These are phyloP conservation scores for Solanum hybrid DNA, from an alignment of 305 asterid genomes.

Conservation along the genomic window DNA sequence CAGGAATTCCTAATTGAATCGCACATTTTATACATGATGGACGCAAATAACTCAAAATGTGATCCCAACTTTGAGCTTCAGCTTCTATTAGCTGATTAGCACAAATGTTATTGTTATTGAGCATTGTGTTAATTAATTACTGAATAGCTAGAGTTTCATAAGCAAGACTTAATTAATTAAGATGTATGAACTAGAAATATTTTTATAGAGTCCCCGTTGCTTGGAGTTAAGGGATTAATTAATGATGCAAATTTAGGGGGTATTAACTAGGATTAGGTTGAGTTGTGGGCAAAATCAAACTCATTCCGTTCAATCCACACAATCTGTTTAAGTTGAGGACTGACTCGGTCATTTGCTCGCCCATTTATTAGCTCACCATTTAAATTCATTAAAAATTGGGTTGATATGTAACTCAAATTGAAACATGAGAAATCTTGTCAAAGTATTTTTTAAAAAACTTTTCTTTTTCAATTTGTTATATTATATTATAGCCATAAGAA, in stretches of 20 bases:
- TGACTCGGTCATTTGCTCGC: not conserved
- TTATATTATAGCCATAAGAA: too few relatives aligned
- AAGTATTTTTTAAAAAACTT: too few relatives aligned
- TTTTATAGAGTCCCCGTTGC: not conserved
- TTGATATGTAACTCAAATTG: too few relatives aligned
- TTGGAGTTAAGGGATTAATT: not conserved
- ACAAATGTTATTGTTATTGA: not conserved
- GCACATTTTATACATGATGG: constrained; percentile 23
- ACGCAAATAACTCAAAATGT: not conserved
- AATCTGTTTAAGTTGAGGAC: too few relatives aligned
- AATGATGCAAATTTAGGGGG: not conserved
- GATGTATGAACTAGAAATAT: not conserved
- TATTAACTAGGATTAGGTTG: not conserved
- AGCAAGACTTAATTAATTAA: not conserved
- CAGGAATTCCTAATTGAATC: constrained; percentile 24
- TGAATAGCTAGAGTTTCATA: too few relatives aligned
- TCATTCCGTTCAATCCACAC: too few relatives aligned
- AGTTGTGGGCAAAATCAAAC: not conserved
- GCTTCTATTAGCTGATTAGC: constrained; percentile 17
- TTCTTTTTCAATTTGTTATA: too few relatives aligned
- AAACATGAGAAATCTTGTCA: too few relatives aligned
- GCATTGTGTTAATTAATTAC: not conserved
- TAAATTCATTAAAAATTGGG: too few relatives aligned
- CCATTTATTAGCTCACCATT: not conserved
- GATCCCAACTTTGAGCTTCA: constrained; percentile 25